Evolutionary conservation across 2,329 filamentous ascomycete species (phyloP).

Genomic region (Fusarium kyushuense): DNA sequence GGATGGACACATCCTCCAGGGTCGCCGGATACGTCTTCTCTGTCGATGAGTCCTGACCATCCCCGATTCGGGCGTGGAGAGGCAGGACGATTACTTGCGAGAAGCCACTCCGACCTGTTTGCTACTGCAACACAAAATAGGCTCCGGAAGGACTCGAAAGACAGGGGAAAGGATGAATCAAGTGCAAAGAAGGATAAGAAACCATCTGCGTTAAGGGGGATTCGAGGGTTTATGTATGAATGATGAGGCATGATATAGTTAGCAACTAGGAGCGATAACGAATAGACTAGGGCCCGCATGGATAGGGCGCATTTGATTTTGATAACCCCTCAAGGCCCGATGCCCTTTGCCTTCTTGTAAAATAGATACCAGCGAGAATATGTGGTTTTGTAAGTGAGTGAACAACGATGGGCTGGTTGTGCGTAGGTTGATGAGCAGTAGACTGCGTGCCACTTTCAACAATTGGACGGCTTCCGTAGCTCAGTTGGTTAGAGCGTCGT

Average conservation of each 20-base stretch:
- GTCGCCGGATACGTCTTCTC: constrained; percentile 52
- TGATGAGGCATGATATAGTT: constrained; percentile 20
- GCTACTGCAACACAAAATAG: constrained; percentile 63
- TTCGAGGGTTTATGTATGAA: constrained; percentile 55
- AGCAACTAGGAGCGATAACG: not conserved
- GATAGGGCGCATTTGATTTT: constrained; percentile 1
- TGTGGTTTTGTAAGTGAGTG: not conserved
- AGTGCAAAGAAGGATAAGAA: constrained; percentile 54
- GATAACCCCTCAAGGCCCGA: not conserved
- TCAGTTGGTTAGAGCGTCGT: constrained; percentile 53
- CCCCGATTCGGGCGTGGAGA: constrained; percentile 62
- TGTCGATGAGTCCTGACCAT: constrained; percentile 54
- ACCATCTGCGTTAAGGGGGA: constrained; percentile 56
- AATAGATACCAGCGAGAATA: not conserved
- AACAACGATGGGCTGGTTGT: not conserved
- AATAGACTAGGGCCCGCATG: constrained; percentile 1
- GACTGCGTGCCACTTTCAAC: fast-evolving
- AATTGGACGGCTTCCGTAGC: constrained; percentile 50
- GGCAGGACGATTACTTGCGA: constrained; percentile 43
- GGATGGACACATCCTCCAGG: constrained; percentile 53
- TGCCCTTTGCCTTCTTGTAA: not conserved
- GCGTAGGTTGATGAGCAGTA: fast-evolving
- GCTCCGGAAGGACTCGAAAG: constrained; percentile 62
- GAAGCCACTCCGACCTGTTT: constrained; percentile 41
- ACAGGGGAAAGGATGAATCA: constrained; percentile 59